Evolutionary conservation across 495 filamentous ascomycete species (phyloP), one percentile per base, ranked within the genome.

Genomic region (Amorphotheca resinae): DNA sequence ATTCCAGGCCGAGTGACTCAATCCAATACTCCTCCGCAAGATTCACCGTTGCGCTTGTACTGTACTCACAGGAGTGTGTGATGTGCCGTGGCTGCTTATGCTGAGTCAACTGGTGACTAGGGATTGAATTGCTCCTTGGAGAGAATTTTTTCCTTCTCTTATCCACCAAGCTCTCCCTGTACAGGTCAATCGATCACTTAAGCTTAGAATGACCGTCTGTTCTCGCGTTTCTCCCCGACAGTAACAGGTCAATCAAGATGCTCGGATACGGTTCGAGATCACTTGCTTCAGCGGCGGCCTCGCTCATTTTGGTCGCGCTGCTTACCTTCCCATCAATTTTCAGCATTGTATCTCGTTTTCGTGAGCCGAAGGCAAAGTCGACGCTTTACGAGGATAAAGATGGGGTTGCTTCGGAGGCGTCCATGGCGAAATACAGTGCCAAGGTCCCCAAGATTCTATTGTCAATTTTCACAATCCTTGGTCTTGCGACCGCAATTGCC

Each of bases 381-480:
- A 15, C 21, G n/a, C 11, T 44, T n/a, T 83, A 82, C 46, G 64
- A 76, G 54, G 79, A 83, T 56, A 61, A 66, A 48, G 79, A 83
- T 58, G 79, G 79, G 41, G 58, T 62, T 47, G 74, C 77, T 22
- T 77, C 70, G 0, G 61, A 65, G 33, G 68, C 77, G 48, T 69
- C 74, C 4, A 49, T 72, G 48, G 64, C 66, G 21, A 59, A 58
- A 28, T 80, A 69, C 52, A 74, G 72, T 18, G 59, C 64, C 23
- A 68, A 59, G 42, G 28, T 64, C 4, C 67, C 70, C 23, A 79
- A 69, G 45, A 39, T 58, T 17, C 15, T 63, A 11, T 55, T 76
- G 36, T 42, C 71, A 14, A 12, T 65, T 18, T 64, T 62, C 38
- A 61, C 67, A 2, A 42, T 64, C n/a, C 20, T 59, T 36, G 76